Evolutionary conservation across 306 rosid genomes (phyloP).

Genomic region (Inga laurina): DNA sequence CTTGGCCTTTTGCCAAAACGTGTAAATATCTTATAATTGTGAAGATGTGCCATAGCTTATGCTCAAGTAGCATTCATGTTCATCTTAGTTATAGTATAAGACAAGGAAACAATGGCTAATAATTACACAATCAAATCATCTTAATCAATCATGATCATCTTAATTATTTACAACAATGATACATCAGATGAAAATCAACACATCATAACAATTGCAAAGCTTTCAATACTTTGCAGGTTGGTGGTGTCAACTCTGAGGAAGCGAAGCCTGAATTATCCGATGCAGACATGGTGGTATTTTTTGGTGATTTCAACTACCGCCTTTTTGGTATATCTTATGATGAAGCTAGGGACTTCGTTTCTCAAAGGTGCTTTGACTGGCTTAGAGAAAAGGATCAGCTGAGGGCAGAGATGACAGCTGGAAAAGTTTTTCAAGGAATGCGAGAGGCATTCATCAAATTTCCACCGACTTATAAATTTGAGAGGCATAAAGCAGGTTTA

Average conservation of each 20-base stretch:
- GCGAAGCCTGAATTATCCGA: conserved; percentile 88
- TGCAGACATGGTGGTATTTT: conserved; percentile 94
- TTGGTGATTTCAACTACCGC: conserved; percentile 94
- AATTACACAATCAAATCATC: neutral
- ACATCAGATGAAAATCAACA: neutral
- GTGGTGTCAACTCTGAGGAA: conserved; percentile 66
- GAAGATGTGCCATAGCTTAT: neutral
- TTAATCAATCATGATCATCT: neutral
- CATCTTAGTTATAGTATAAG: neutral
- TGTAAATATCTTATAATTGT: neutral
- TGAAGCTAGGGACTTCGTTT: conserved; percentile 98
- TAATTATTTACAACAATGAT: neutral
- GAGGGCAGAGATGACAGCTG: conserved; percentile 92
- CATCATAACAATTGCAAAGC: conserved; percentile 20
- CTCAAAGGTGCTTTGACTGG: conserved; percentile 99
- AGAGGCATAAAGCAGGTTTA: conserved; percentile 86
- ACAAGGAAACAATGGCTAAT: neutral
- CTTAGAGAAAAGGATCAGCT: conserved; percentile 99
- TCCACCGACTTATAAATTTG: conserved; percentile 98
- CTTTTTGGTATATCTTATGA: conserved; percentile 97
- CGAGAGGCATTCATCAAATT: conserved; percentile 89
- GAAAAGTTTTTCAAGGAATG: conserved; percentile 99
- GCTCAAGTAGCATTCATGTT: neutral
- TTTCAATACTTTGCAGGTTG: conserved; percentile 52
- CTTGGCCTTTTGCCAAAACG: neutral